These are phyloP conservation scores for Sanguinoderma infundibulare DNA, from an alignment of 1,284 basidiomycete species.

Conservation along the genomic window DNA sequence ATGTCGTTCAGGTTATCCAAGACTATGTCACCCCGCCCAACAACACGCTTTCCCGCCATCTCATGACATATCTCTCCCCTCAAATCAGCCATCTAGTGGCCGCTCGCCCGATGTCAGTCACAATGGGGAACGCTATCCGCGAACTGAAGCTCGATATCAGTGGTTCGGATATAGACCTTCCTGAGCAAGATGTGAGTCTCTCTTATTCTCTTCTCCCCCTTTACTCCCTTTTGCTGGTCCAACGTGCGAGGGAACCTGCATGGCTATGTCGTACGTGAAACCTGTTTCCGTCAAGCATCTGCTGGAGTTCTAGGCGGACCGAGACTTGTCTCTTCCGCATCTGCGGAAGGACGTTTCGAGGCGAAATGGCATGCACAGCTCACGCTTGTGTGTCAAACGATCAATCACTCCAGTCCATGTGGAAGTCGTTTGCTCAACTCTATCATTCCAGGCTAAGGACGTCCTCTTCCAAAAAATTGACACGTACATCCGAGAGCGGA, in stretches of 20 bases:
- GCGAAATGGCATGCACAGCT: background rate
- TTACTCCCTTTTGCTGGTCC: too few relatives aligned
- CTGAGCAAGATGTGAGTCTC: constrained; percentile 86
- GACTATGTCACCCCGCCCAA: constrained; percentile 85
- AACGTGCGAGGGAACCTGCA: too few relatives aligned
- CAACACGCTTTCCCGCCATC: constrained; percentile 83
- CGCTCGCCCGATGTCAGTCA: constrained; percentile 91
- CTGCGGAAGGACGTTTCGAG: background rate
- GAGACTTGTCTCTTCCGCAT: background rate
- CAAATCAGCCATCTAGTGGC: constrained; percentile 91
- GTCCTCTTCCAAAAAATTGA: constrained; percentile 87
- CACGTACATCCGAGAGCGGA: constrained; percentile 92
- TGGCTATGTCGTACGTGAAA: background rate
- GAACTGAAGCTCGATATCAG: constrained; percentile 98
- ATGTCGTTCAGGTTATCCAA: constrained; percentile 74
- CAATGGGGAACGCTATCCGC: constrained; percentile 93
- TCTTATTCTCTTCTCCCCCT: background rate
- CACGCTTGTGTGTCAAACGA: too few relatives aligned
- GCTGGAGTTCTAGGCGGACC: background rate
- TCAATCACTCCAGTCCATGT: too few relatives aligned
- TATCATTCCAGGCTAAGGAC: constrained; percentile 77
- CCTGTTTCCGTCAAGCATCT: background rate
- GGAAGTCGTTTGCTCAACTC: background rate
- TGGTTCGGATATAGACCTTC: constrained; percentile 87
- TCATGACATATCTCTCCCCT: constrained; percentile 87